Evolutionary conservation across 768 basidiomycete genomes (phyloP), one percentile per base, ranked within the genome.

Genomic region (Boletus coccyginus): DNA sequence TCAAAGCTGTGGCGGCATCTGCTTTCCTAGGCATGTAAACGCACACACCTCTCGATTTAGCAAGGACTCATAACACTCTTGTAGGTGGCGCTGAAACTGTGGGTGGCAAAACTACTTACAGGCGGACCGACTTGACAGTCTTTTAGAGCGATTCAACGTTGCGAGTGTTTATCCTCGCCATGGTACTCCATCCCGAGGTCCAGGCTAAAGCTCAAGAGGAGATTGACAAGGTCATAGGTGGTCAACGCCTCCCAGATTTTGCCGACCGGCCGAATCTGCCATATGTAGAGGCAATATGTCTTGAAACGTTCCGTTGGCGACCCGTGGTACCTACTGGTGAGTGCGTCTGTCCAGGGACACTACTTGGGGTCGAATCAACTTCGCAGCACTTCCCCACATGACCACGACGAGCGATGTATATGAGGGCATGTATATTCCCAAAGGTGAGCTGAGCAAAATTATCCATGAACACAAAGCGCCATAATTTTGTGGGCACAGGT

Each of bases 221-320:
- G 52, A 60, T 77, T 32, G 62, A 69, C 33, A 57, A 46, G 2
- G 66, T 74, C 14, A 56, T 74, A 10, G 75, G 77, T 3, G 59
- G 31, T 24, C 58, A 59, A 6, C 64, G 70, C 5, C 61, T 71
- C 16, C 74, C 74, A 5, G 55, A 58, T 14, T 63, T 72, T 19
- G 57, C 21, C 10, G 72, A 75, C 38, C 60, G 62, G 47, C 45
- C 57, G 7, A 33, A 46, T 42, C 60, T 76, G 14, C 73, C 74
- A 7, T 75, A 70, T 24, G 38, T 72, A 0, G 66, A 70, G 33
- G 74, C 66, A 2, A 31, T 74, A 8, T 62, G 62, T 39, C 60
- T 68, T 10, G 76, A 76, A 55, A 65, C 57, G 9, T 32, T 69
- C 27, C 61, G 74, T 46, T 76, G 72, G 71, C 60, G 62, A 24